Percentiles rank a stretch among this genome's conserved stretches.
Conservation (phyloP, 208 protist genomes). For the Crithidia bombi region DNA sequence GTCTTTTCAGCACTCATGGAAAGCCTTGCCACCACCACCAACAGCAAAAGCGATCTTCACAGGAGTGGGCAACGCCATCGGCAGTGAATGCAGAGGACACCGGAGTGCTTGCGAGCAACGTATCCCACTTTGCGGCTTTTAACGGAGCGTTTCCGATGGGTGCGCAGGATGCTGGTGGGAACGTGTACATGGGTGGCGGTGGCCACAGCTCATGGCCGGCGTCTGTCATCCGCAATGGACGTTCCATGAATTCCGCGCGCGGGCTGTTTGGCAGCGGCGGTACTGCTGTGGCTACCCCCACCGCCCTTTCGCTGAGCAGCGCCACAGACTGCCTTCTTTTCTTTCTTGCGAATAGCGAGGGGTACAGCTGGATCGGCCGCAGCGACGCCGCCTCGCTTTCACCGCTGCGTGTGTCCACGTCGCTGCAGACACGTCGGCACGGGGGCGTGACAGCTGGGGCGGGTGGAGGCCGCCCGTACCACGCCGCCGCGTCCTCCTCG, state of each 20-base stretch:
- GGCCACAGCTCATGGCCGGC: not conserved
- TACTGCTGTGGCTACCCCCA: constrained; percentile 17
- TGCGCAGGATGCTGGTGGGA: not conserved
- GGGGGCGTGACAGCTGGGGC: not conserved
- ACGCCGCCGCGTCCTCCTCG: constrained; percentile 10
- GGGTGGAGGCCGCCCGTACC: not conserved
- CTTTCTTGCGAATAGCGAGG: constrained; percentile 33
- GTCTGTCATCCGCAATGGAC: not conserved
- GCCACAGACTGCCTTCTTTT: constrained; percentile 45
- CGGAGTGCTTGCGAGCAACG: not conserved
- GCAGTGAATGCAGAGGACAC: not conserved
- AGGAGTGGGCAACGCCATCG: constrained; percentile 20
- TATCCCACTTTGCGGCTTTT: not conserved
- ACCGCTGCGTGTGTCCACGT: constrained; percentile 22
- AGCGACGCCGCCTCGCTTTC: constrained; percentile 28
- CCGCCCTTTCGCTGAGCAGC: constrained; percentile 68
- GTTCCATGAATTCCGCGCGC: constrained; percentile 12
- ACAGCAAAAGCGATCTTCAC: not conserved
- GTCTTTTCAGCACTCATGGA: not conserved
- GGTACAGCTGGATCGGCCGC: constrained; percentile 38
- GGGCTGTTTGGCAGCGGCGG: not conserved
- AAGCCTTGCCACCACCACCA: not conserved
- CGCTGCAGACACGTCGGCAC: constrained; percentile 12
- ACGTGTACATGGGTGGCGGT: not conserved
- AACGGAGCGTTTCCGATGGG: too few relatives aligned